Evolutionary conservation across 768 basidiomycete species (phyloP).

Genomic region (Guyanaporus albipodus): DNA sequence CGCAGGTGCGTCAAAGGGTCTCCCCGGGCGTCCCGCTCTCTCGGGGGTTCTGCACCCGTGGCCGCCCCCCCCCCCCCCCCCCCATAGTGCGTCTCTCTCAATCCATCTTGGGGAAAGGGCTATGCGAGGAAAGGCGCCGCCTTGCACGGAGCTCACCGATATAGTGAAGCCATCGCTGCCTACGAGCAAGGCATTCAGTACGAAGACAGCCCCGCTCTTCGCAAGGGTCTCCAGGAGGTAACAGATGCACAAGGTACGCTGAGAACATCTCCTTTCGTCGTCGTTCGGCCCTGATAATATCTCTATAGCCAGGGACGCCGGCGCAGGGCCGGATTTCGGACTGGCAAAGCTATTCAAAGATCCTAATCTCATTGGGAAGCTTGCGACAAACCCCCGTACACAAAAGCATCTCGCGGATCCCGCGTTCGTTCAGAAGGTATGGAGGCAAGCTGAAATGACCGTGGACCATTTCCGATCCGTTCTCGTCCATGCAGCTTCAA

Average conservation of each 20-base stretch:
- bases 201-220: slow-evolving; percentile 77
- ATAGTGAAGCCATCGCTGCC: slow-evolving; percentile 77
- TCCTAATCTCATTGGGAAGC: slow-evolving; percentile 77
- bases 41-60: too few relatives aligned
- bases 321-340: slow-evolving; percentile 47
- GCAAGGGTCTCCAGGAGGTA: slow-evolving; percentile 88
- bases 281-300: slow-evolving; percentile 4
- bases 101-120: slow-evolving; percentile 84
- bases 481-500: slow-evolving; percentile 43
- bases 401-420: slow-evolving; percentile 81
- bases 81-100: slow-evolving; percentile 82
- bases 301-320: slow-evolving; percentile 33
- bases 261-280: not conserved
- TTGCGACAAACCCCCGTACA: slow-evolving; percentile 85
- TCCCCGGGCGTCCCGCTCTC: too few relatives aligned
- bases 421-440: slow-evolving; percentile 68
- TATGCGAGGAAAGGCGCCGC: slow-evolving; percentile 92
- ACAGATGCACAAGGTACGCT: slow-evolving; percentile 71
- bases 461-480: not conserved
- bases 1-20: too few relatives aligned
- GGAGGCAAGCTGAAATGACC: not conserved
- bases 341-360: slow-evolving; percentile 79
- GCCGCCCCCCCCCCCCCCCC: too few relatives aligned
- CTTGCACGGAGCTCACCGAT: slow-evolving; percentile 75
- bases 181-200: slow-evolving; percentile 80